Base-by-base conservation (phyloP, 2,329 filamentous ascomycete species). In the Malbranchea zuffiana region DNA sequence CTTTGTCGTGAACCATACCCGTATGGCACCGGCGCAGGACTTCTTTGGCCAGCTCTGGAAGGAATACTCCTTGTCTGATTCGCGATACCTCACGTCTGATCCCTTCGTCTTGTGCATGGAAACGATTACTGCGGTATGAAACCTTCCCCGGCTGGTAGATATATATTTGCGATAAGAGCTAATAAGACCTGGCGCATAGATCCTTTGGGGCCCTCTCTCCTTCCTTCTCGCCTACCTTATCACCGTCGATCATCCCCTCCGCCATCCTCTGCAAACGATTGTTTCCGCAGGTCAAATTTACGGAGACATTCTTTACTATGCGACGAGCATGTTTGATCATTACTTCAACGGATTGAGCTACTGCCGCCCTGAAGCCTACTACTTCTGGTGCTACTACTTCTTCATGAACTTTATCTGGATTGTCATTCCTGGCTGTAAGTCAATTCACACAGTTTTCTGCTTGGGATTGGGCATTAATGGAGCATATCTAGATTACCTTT, bases 21-120 rank as follows among this genome's bases (percentile, higher is more conserved):
- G 62, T 16, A 69, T 94, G 55, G 74, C 77, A 0, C 65, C 71
- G 7, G 74, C 74, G 42, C 79, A 85, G 54, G 76, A 78, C 37
- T 62, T 90, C 5, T 80, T 87, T 39, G 83, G 80, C 2, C 84
- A 94, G 63, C 67, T 93, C 29, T 94, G 86, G 86, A 94, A 94
- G 55, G 86, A 94, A 60, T 94, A 94, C 56, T 72, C 82, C 3
- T 69, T 87, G 21, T 87, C 82, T 2, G 86, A 94, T 62, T 92
- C 85, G 37, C 72, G 86, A 28, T 94, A 94, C 53, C 65, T 94
- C 48, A 86, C 80, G 2, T 76, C 78, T 12, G 82, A 90, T 53
- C 71, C 79, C 1, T 86, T 93, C 50, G 85, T 90, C 48, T 66
- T 93, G n/a, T 87, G 82, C 56, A 79, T 93, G 58, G 86, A 94